Base-by-base conservation (phyloP, 2,329 filamentous ascomycete species). In the Blumeriella jaapii region DNA sequence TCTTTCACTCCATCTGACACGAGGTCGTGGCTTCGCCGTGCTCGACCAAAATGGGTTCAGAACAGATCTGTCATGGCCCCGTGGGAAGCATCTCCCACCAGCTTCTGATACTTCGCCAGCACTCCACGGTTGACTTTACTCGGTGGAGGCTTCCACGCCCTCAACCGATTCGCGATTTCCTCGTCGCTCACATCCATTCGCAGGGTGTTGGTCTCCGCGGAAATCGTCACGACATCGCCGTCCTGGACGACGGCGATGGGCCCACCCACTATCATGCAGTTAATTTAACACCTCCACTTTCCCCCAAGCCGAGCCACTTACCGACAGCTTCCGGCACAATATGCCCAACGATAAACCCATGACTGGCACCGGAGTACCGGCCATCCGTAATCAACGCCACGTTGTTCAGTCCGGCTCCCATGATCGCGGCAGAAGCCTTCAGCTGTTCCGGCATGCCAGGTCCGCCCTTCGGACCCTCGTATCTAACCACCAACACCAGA, bases 381-480 rank as follows among this genome's bases (percentile, higher is more conserved):
- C 89, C 89, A 55, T 96, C 89, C 0, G 89, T 96, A 31, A 96
- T 84, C 10, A 96, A 70, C 0, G 89, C 87, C 6, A 95, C 74
- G 51, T 94, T 93, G 34, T 68, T 83, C 34, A 96, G 65, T 9
- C 82, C 82, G 0, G 89, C 89, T 31, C 89, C 89, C 81, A 94
- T 94, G 48, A 96, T 83, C 12, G 87, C 84, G 0, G 86, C 86
- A 39, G 74, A 82, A 8, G 89, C 83, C 56, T 82, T 85, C 28
- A 96, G 70, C 60, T 94, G 86, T 61, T 96, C 89, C 2, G 87
- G 89, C 89, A 96, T 96, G 27, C 89, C 89, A 0, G 89, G 89
- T 0, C 89, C 89, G 43, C 89, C 89, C 55, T 84, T 87, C 9
- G 89, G 89, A 0, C 89, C 89, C 57, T 96, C 89, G 56, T 95